Conservation (phyloP, 2,329 filamentous ascomycete genomes). For the Aciculosporium take region DNA sequence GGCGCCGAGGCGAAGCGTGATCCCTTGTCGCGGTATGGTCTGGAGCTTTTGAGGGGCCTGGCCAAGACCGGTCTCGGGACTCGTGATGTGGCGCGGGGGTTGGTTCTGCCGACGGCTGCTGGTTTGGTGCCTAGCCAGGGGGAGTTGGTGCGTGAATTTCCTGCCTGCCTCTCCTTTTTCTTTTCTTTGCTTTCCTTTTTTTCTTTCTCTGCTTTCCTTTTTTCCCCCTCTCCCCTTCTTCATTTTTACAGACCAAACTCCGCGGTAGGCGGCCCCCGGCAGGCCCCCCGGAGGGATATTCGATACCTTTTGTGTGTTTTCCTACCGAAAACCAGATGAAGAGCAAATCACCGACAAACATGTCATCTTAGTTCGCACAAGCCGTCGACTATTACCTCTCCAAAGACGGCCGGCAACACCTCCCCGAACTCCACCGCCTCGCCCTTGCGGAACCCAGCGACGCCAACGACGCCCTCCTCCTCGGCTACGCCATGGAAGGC, state of each 20-base stretch:
- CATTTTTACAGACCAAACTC: background rate
- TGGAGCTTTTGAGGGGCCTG: conserved; percentile 49
- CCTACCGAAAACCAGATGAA: too few relatives aligned
- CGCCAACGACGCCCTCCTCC: conserved; percentile 47
- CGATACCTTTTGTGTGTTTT: too few relatives aligned
- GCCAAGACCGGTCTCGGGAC: conserved; percentile 46
- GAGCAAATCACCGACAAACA: background rate
- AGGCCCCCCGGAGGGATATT: too few relatives aligned
- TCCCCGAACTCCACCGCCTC: conserved; percentile 46
- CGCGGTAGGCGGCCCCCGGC: too few relatives aligned
- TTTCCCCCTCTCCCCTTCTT: too few relatives aligned
- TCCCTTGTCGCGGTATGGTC: conserved; percentile 47
- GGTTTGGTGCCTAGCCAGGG: conserved; percentile 58
- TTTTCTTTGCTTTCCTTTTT: background rate
- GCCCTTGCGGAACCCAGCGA: conserved; percentile 39
- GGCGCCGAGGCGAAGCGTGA: conserved; percentile 34
- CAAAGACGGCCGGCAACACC: conserved; percentile 36
- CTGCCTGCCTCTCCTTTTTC: too few relatives aligned
- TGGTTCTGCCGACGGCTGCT: conserved; percentile 53
- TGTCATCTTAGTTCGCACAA: conserved; percentile 44
- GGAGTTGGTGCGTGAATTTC: conserved; percentile 47
- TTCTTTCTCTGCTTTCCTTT: background rate
- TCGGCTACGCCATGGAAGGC: conserved; percentile 59
- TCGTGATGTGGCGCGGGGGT: conserved; percentile 55
- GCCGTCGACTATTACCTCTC: conserved; percentile 60